Evolutionary conservation across 345 rosid genomes (phyloP).

Genomic region (Excoecaria agallocha): DNA sequence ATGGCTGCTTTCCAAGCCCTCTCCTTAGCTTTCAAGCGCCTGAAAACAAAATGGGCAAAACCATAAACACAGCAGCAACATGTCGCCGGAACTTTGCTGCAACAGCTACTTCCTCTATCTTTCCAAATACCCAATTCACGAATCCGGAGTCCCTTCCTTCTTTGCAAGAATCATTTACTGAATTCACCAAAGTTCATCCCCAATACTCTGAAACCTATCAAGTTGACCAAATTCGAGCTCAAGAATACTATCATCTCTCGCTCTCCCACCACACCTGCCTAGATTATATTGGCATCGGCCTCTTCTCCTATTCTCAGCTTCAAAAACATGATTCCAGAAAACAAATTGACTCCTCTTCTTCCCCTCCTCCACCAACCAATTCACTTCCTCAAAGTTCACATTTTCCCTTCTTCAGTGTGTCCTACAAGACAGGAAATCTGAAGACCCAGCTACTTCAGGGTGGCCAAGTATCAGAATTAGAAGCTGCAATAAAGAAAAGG

Average conservation of each 20-base stretch:
- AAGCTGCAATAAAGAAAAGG: constrained; percentile 65
- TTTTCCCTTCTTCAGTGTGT: constrained; percentile 77
- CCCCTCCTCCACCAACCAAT: constrained; percentile 31
- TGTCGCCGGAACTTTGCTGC: constrained; percentile 63
- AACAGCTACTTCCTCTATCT: constrained; percentile 56
- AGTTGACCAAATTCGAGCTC: constrained; percentile 61
- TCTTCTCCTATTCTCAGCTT: constrained; percentile 73
- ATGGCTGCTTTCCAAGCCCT: constrained; percentile 65
- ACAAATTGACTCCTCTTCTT: constrained; percentile 28
- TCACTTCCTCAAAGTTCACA: constrained; percentile 33
- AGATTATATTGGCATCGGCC: constrained; percentile 88
- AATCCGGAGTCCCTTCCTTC: constrained; percentile 83
- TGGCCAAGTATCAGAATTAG: constrained; percentile 61
- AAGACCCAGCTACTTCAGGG: constrained; percentile 81
- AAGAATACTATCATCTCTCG: constrained; percentile 68
- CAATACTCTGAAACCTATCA: constrained; percentile 50
- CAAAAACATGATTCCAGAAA: constrained; percentile 42
- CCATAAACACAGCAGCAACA: constrained; percentile 51
- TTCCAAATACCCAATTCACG: constrained; percentile 69
- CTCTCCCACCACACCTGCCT: constrained; percentile 66
- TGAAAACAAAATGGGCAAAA: constrained; percentile 28
- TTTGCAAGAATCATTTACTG: constrained; percentile 51
- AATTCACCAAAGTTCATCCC: constrained; percentile 65
- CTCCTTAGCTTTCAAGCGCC: constrained; percentile 33
- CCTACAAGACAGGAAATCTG: constrained; percentile 71